Base-by-base conservation (phyloP, 345 rosid species). In the Linum lewisii region DNA sequence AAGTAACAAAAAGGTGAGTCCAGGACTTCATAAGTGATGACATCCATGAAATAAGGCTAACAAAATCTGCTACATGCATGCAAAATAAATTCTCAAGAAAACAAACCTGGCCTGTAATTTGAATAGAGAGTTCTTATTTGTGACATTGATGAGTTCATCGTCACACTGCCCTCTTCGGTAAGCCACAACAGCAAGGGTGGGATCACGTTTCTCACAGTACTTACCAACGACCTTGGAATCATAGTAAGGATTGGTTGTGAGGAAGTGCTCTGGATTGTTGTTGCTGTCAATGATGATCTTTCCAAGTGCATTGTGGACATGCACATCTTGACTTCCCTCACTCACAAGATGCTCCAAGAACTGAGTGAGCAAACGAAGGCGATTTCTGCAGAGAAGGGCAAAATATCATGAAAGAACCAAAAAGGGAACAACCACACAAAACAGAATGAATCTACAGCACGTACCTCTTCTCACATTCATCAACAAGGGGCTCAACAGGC, bases 201-300 rank as follows among this genome's bases (percentile, higher is more conserved):
- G 99, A 80, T 94, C 99, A 32, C 97, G 99, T 71, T 94, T 94
- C 83, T 94, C 99, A 69, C 99, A 93, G 75, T 93, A 93, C 69
- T 90, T 93, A 59, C 99, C 99, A 69, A 93, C 99, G 62, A 93
- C 99, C 59, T 83, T 78, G 18, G 99, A 82, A 80, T 93, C 99
- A 58, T 93, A 93, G 82, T 85, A 93, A n/a, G 95, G 95, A 68
- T 93, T 93, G 63, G 99, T 90, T 60, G 99, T 93, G 21, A 93
- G 88, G 75, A 93, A 93, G 73, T 87, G 97, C 77, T 93, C 99
- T 0, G 99, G 99, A 68, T 94, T 94, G 83, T 94, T 89, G 73
- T 87, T 87, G 81, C 99, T 94, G 62, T 94, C 99, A 54, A 94
- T 90, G 62, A 94, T 94, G 42, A 94, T 94, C 87, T 94, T 94